These are phyloP conservation scores for Lavandula angustifolia DNA, from an alignment of 257 asterid species.

Conservation along the genomic window DNA sequence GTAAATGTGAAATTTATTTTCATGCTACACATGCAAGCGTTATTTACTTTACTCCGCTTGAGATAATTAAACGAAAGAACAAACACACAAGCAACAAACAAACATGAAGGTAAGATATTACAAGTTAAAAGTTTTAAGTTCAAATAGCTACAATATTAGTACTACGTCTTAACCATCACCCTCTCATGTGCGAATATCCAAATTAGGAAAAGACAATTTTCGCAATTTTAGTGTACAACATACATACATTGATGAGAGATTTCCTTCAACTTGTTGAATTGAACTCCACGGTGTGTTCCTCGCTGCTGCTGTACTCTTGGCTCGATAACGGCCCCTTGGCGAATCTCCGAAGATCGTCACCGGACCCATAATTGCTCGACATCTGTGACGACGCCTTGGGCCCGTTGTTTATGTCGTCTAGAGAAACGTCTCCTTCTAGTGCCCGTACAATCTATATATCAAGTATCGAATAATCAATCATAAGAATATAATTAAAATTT, in stretches of 20 bases:
- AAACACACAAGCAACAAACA: not conserved
- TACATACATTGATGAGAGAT: not conserved
- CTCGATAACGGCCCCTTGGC: conserved; percentile 46
- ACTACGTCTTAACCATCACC: conserved; percentile 26
- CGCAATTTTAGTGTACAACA: conserved; percentile 17
- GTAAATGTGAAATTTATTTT: too few species aligned
- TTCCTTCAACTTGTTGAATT: conserved; percentile 29
- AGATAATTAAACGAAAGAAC: not conserved
- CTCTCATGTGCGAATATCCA: conserved; percentile 17
- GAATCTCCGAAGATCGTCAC: conserved; percentile 45
- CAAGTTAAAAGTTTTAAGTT: conserved; percentile 14
- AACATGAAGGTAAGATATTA: conserved; percentile 15
- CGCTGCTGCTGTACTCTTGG: conserved; percentile 70
- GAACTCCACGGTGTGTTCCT: conserved; percentile 44
- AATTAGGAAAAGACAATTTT: conserved; percentile 23
- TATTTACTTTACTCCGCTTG: too few species aligned
- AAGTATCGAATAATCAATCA: too few species aligned
- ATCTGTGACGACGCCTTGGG: conserved; percentile 40
- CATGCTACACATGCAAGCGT: too few species aligned
- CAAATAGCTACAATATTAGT: conserved; percentile 32
- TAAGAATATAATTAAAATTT: too few species aligned
- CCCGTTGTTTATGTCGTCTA: conserved; percentile 60
- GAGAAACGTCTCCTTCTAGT: conserved; percentile 73
- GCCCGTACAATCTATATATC: conserved; percentile 67
- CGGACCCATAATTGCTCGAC: conserved; percentile 47